A percentile compares a stretch with the other conserved stretches of the same genome.
Conservation (phyloP, 78 protist species). For the Trichosphaerium sp. region DNA sequence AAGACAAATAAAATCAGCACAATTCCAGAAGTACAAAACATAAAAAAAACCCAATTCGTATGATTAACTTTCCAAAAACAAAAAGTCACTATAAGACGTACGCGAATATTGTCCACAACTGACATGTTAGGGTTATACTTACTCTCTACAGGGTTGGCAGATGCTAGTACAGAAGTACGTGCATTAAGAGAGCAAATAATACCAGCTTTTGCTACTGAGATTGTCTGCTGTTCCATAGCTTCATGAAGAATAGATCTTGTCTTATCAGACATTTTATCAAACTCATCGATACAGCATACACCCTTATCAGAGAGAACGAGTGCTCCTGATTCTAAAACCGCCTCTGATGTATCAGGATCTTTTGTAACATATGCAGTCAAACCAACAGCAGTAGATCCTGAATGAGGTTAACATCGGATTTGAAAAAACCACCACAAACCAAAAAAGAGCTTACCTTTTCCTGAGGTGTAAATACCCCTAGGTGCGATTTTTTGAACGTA, state of each 20-base stretch:
- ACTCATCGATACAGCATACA: conserved; percentile 99
- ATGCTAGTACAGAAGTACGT: conserved; percentile 94
- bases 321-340: conserved; percentile 92
- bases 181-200: conserved; percentile 94
- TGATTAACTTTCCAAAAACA: too few relatives aligned
- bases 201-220: conserved; percentile 99
- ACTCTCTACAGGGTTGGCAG: conserved; percentile 95
- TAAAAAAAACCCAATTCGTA: too few relatives aligned
- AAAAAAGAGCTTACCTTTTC: too few relatives aligned
- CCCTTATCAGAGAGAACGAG: conserved; percentile 91
- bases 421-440: too few relatives aligned
- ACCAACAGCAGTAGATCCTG: conserved; percentile 98
- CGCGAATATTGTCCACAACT: conserved; percentile 92
- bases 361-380: conserved; percentile 93
- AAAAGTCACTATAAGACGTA: too few relatives aligned
- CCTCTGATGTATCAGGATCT: conserved; percentile 91
- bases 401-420: too few relatives aligned
- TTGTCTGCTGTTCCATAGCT: conserved; percentile 99
- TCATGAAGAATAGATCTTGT: conserved; percentile 97
- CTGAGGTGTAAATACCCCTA: conserved; percentile 72
- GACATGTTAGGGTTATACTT: conserved; percentile 77
- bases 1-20: background rate
- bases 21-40: background rate
- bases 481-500: conserved; percentile 74
- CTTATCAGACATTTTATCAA: conserved; percentile 96